Evolutionary conservation across 257 asterid genomes (phyloP), one percentile per base, ranked within the genome.

Genomic region (Plantago elongata): DNA sequence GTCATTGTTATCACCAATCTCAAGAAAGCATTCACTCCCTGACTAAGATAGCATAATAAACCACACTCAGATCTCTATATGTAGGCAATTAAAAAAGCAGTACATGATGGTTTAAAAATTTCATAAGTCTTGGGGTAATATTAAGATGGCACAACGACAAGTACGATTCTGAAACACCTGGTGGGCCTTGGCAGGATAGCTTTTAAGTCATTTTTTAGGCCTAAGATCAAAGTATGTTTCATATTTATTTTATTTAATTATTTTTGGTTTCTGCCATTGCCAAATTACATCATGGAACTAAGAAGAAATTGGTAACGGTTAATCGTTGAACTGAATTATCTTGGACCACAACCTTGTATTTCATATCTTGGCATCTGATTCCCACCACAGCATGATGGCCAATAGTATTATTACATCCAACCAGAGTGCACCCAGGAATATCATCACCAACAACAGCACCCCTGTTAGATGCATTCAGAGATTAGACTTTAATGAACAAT

Each of bases 381-480:
- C 98, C 98, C 78, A 92, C 80, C 42, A 89, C 96, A 56, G 88
- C 83, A 78, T 92, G 89, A 74, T 89, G 89, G 50, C 99, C 99
- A n/a, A 92, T 76, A 63, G 77, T 54, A 69, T 92, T 92, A 60
- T 87, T 81, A 79, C 78, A 59, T 57, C 99, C 99, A 48, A 89
- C 69, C 70, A 89, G 71, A 11, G 95, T 92, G 66, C 62, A 69
- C 15, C 99, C 99, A 8, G 97, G 97, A 77, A 84, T 80, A 73
- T 89, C 95, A 68, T 92, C 97, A 63, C 99, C 99, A 59, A 92
- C 85, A 22, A 92, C 79, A 69, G 97, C 85, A 62, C 99, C 97
- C 67, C 97, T 92, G 87, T 30, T 46, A 54, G 63, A 62, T 57
- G 69, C 52, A 69, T 61, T 42, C 30, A 42, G 18, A 68, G 64